Conservation (phyloP, 441 rosid species). For the Mallotus japonicus region DNA sequence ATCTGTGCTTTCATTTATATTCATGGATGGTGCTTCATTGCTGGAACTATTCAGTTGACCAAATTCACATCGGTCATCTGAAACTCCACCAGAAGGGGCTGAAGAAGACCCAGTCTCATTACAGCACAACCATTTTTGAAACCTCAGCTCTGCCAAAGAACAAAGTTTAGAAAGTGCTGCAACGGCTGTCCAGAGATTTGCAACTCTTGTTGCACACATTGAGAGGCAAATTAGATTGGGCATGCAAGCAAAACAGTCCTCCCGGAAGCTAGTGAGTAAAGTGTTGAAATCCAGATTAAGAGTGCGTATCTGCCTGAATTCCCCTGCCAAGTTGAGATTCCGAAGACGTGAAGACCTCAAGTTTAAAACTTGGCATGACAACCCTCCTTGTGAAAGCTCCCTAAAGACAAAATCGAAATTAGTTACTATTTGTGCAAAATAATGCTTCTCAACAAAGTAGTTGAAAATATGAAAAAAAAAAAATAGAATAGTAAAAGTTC, state of each 20-base stretch:
- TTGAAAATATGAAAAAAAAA: background rate
- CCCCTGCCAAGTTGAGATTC: conserved; percentile 79
- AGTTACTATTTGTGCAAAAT: conserved; percentile 17
- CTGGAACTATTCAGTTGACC: conserved; percentile 25
- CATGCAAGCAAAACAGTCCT: conserved; percentile 80
- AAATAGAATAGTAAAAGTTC: background rate
- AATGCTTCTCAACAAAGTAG: background rate
- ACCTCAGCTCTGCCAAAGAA: conserved; percentile 61
- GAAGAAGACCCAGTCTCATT: conserved; percentile 41
- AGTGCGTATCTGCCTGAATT: conserved; percentile 56
- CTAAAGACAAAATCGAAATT: conserved; percentile 35
- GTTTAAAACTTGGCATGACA: conserved; percentile 67
- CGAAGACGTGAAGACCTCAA: conserved; percentile 57
- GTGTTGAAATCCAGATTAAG: conserved; percentile 74
- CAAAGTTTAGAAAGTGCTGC: conserved; percentile 78
- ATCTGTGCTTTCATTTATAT: conserved; percentile 33
- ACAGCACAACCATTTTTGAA: conserved; percentile 70
- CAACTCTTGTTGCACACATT: conserved; percentile 74
- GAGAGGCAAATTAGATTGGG: conserved; percentile 74
- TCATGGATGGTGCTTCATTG: conserved; percentile 28
- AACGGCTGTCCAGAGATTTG: conserved; percentile 78
- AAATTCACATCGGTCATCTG: conserved; percentile 33
- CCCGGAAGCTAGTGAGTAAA: conserved; percentile 59
- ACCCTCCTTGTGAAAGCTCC: conserved; percentile 69
- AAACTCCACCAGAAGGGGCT: conserved; percentile 30